These are phyloP conservation scores for Circinella minor DNA, from an alignment of 371 early-diverging fungal species.

Conservation along the genomic window DNA sequence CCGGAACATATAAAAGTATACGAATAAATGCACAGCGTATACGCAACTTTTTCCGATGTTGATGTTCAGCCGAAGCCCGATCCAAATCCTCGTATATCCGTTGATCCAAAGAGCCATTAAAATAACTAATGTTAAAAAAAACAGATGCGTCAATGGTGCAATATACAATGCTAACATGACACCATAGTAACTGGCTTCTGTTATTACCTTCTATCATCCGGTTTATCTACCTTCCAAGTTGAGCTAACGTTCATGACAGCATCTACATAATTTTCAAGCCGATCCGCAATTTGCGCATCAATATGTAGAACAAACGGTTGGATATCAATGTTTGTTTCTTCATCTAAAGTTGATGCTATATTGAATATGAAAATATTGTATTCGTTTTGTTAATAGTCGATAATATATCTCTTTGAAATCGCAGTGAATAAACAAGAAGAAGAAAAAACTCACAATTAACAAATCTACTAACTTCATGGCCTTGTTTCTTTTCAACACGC, in stretches of 20 bases:
- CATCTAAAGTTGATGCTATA: slow-evolving; percentile 33
- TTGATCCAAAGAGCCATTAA: slow-evolving; percentile 22
- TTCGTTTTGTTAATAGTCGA: not conserved
- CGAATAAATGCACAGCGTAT: slow-evolving; percentile 47
- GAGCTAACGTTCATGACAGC: slow-evolving; percentile 28
- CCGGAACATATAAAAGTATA: slow-evolving; percentile 43
- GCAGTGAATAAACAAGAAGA: not conserved
- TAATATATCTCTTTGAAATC: too few relatives aligned
- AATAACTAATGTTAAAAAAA: not conserved
- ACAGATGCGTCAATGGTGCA: too few relatives aligned
- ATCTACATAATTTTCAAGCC: slow-evolving; percentile 53
- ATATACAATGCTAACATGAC: too few relatives aligned
- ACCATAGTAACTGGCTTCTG: too few relatives aligned
- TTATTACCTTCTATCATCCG: slow-evolving; percentile 18
- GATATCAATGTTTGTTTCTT: slow-evolving; percentile 53
- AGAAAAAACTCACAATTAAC: slow-evolving; percentile 22
- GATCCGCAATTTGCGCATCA: slow-evolving; percentile 51
- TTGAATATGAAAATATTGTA: not conserved
- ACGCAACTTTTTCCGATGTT: slow-evolving; percentile 24
- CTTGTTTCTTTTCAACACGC: slow-evolving; percentile 36
- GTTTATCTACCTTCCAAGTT: not conserved
- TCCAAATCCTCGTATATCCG: slow-evolving; percentile 34
- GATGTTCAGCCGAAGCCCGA: slow-evolving; percentile 13
- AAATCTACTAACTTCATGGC: slow-evolving; percentile 22
- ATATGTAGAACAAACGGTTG: slow-evolving; percentile 55